A percentile compares a stretch with the other conserved stretches of the same genome.
These are phyloP conservation scores for Aspergillus haitiensis DNA, from an alignment of 495 filamentous ascomycete species.

Conservation along the genomic window DNA sequence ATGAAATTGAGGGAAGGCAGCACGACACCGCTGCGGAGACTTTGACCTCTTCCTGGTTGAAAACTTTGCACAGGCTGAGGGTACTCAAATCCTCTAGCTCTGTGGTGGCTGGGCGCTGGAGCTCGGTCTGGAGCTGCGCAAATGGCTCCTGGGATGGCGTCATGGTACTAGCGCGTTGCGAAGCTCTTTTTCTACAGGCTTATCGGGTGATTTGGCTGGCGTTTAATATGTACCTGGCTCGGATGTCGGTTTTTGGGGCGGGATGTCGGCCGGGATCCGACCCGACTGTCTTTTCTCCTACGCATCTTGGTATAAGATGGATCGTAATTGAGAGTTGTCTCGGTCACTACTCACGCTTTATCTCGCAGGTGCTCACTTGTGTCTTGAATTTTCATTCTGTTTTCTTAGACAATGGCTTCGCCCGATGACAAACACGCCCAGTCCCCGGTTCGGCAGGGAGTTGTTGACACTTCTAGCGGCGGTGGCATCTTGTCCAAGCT, in stretches of 20 bases:
- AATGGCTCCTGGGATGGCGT: neutral
- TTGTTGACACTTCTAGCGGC: no score
- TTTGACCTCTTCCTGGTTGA: conserved; percentile 3
- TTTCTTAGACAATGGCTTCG: no score
- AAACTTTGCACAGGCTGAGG: neutral
- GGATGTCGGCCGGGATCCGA: conserved; percentile 1
- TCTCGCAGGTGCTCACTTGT: no score
- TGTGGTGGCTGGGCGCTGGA: neutral
- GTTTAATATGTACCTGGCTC: conserved; percentile 1
- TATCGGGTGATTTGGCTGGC: neutral
- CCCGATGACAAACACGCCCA: neutral
- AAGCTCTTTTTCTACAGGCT: neutral
- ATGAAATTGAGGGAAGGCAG: conserved; percentile 2
- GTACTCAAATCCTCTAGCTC: neutral
- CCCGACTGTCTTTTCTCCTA: neutral
- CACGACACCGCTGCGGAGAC: neutral
- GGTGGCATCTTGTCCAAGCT: neutral
- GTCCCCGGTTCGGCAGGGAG: neutral
- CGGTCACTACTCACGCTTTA: no score
- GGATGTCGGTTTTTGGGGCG: neutral
- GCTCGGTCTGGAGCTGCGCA: neutral
- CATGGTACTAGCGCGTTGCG: neutral
- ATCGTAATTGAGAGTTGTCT: neutral
- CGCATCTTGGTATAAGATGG: neutral
- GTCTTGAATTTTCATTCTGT: neutral